These are phyloP conservation scores for Cladosporium velox DNA, from an alignment of 2,329 filamentous ascomycete species.

Conservation along the genomic window DNA sequence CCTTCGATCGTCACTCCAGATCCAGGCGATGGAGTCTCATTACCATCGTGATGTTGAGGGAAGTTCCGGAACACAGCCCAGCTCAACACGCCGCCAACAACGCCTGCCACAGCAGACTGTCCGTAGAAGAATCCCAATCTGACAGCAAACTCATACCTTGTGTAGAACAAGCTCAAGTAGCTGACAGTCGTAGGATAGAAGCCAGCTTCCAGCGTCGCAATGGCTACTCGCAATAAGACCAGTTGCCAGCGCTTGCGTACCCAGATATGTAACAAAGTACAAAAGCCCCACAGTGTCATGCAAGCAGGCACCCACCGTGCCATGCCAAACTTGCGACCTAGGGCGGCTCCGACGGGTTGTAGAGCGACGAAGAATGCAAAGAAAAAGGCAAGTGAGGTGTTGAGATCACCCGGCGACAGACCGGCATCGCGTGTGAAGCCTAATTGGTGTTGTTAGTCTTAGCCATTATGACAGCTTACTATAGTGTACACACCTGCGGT, in stretches of 20 bases:
- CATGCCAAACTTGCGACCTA: slow-evolving; percentile 59
- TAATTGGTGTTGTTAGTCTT: background rate
- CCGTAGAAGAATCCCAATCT: slow-evolving; percentile 60
- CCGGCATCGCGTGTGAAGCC: slow-evolving; percentile 60
- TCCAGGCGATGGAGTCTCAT: background rate
- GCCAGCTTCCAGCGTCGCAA: slow-evolving; percentile 55
- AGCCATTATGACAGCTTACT: too few species aligned
- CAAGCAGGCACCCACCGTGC: slow-evolving; percentile 58
- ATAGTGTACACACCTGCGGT: slow-evolving; percentile 45
- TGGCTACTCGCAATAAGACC: slow-evolving; percentile 47
- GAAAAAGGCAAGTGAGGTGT: slow-evolving; percentile 59
- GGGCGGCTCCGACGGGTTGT: slow-evolving; percentile 58
- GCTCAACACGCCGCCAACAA: slow-evolving; percentile 57
- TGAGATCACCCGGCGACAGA: slow-evolving; percentile 54
- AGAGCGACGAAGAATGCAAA: slow-evolving; percentile 61
- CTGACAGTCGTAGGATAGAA: slow-evolving; percentile 62
- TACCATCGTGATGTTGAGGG: slow-evolving; percentile 22
- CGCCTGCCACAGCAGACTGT: slow-evolving; percentile 58
- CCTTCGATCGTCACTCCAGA: background rate
- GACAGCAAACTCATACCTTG: slow-evolving; percentile 58
- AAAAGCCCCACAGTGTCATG: slow-evolving; percentile 57
- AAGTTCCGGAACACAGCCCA: slow-evolving; percentile 52
- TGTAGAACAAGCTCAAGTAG: slow-evolving; percentile 62
- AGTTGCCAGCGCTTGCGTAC: slow-evolving; percentile 51
- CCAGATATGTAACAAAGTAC: slow-evolving; percentile 52